Percentiles rank a stretch among this genome's conserved stretches.
Evolutionary conservation across 441 rosid species (phyloP).

Genomic region (Brassica balearica): DNA sequence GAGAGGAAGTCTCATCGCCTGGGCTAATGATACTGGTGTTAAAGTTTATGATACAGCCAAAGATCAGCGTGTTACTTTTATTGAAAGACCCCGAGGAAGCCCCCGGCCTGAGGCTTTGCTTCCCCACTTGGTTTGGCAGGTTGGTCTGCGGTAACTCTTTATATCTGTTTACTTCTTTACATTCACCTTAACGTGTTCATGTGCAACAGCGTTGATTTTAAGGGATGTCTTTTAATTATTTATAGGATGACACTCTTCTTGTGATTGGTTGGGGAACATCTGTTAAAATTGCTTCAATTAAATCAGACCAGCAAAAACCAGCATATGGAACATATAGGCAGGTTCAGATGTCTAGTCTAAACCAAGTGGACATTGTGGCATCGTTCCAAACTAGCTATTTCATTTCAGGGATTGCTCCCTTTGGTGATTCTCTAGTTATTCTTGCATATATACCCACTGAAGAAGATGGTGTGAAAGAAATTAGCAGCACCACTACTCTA

Average conservation of each 20-base stretch:
- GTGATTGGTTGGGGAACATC: slow-evolving; percentile 99
- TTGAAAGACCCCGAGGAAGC: slow-evolving; percentile 92
- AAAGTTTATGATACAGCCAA: slow-evolving; percentile 95
- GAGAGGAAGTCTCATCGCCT: slow-evolving; percentile 94
- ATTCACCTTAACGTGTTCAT: slow-evolving; percentile 9
- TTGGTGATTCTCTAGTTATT: slow-evolving; percentile 97
- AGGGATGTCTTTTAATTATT: slow-evolving; percentile 7
- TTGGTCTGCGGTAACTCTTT: slow-evolving; percentile 43
- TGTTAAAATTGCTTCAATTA: slow-evolving; percentile 90
- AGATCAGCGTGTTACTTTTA: slow-evolving; percentile 92
- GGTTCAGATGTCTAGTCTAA: slow-evolving; percentile 63
- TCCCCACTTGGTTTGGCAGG: slow-evolving; percentile 99
- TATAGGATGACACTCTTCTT: slow-evolving; percentile 86
- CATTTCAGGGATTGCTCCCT: slow-evolving; percentile 99
- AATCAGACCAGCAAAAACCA: slow-evolving; percentile 60
- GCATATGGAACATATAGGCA: slow-evolving; percentile 70
- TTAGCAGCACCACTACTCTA: slow-evolving; percentile 70
- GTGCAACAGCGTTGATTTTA: neutral
- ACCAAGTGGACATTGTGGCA: slow-evolving; percentile 96
- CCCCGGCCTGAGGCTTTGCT: slow-evolving; percentile 92
- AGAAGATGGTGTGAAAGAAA: slow-evolving; percentile 85
- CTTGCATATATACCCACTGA: slow-evolving; percentile 92
- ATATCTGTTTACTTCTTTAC: neutral
- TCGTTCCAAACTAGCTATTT: slow-evolving; percentile 97
- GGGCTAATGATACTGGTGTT: slow-evolving; percentile 99